Evolutionary conservation across 371 early-diverging fungal genomes (phyloP).

Genomic region (Coemansia sp.): DNA sequence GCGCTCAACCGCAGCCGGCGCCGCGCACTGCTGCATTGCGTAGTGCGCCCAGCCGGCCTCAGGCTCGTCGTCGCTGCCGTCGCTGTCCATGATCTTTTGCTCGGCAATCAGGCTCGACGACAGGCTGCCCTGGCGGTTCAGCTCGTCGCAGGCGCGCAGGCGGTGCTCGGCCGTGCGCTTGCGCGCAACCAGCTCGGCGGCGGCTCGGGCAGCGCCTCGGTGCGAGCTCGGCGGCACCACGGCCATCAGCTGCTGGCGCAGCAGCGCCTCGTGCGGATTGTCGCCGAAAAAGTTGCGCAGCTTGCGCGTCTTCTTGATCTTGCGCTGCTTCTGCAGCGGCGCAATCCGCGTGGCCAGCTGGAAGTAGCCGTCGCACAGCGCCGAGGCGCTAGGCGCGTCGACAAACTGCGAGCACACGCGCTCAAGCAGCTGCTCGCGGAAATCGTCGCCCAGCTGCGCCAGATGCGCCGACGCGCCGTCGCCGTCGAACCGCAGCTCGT

Average conservation of each 20-base stretch:
- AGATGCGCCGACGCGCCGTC: constrained; percentile 19
- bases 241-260: constrained; percentile 48
- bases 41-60: constrained; percentile 22
- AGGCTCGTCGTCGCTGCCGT: constrained; percentile 30
- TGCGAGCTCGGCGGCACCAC: constrained; percentile 50
- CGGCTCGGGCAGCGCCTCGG: constrained; percentile 32
- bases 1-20: not conserved
- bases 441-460: constrained; percentile 23
- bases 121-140: constrained; percentile 16
- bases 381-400: constrained; percentile 19
- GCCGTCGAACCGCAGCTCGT: constrained; percentile 38
- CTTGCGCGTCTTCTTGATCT: constrained; percentile 47
- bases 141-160: constrained; percentile 6
- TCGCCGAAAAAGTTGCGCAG: constrained; percentile 51
- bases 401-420: constrained; percentile 48
- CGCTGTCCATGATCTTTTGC: constrained; percentile 30
- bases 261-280: constrained; percentile 48
- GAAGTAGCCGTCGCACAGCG: constrained; percentile 38
- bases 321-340: constrained; percentile 48
- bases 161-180: constrained; percentile 21
- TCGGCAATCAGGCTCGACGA: constrained; percentile 25
- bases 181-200: constrained; percentile 44
- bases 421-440: constrained; percentile 43
- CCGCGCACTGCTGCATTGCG: constrained; percentile 14
- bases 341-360: constrained; percentile 28